Percentiles rank a stretch among this genome's conserved stretches.
These are phyloP conservation scores for Noccaea bulbosa DNA, from an alignment of 345 rosid species.

Conservation along the genomic window DNA sequence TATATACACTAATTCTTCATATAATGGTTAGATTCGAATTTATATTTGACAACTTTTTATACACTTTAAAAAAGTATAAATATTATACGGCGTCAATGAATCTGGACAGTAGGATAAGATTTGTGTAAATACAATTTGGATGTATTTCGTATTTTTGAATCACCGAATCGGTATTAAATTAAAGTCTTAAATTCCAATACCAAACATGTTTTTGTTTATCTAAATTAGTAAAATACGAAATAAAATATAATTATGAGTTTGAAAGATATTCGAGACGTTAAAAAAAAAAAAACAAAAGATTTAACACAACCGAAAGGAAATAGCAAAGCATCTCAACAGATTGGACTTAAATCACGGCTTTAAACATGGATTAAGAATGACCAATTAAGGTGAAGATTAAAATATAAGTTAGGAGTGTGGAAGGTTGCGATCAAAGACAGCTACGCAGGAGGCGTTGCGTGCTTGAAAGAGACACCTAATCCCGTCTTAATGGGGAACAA, in stretches of 20 bases:
- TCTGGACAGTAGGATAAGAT: background rate
- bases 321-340: slow-evolving; percentile 8
- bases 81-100: background rate
- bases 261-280: background rate
- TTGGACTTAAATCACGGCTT: slow-evolving; percentile 11
- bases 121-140: background rate
- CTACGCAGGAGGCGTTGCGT: slow-evolving; percentile 43
- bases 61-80: background rate
- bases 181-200: slow-evolving; percentile 3
- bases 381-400: background rate
- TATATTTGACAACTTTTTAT: background rate
- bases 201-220: slow-evolving; percentile 26
- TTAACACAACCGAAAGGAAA: background rate
- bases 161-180: background rate
- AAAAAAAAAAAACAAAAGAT: background rate
- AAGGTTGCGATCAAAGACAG: slow-evolving; percentile 36
- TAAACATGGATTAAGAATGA: slow-evolving; percentile 11
- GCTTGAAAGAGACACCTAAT: slow-evolving; percentile 40
- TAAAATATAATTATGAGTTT: background rate
- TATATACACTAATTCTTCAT: no score
- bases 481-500: slow-evolving; percentile 24
- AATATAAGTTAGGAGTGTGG: background rate
- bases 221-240: background rate
- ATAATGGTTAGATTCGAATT: background rate
- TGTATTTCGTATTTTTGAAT: background rate